Evolutionary conservation across 345 rosid genomes (phyloP).

Genomic region (Lepidium didymum): DNA sequence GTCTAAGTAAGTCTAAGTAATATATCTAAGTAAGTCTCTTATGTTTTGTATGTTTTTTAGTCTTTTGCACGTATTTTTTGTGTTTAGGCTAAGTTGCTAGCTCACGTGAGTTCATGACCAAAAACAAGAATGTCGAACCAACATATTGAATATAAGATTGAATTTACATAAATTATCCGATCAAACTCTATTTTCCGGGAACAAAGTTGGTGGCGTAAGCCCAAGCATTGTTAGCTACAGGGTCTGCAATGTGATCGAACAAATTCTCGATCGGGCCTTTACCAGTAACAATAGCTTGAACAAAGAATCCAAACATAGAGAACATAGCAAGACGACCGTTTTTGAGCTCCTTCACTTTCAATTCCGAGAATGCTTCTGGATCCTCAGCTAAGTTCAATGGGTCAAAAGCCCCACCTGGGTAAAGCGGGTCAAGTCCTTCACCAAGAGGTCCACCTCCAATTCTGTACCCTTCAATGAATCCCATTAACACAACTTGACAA

Average conservation of each 20-base stretch:
- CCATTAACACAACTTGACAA: conserved; percentile 39
- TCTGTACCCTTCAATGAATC: conserved; percentile 43
- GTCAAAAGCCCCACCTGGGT: conserved; percentile 49
- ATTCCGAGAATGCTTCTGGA: conserved; percentile 41
- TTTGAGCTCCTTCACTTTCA: conserved; percentile 43
- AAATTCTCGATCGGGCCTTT: conserved; percentile 43
- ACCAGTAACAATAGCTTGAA: conserved; percentile 45
- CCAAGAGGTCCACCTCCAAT: conserved; percentile 48
- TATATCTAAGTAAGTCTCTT: neutral
- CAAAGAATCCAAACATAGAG: conserved; percentile 49
- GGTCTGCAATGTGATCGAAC: conserved; percentile 37
- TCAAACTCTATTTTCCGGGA: conserved; percentile 35
- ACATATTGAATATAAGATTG: neutral
- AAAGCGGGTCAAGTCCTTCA: conserved; percentile 42
- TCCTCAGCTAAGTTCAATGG: conserved; percentile 46
- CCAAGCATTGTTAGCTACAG: conserved; percentile 48
- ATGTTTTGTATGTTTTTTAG: neutral
- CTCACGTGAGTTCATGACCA: neutral
- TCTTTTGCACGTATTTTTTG: neutral
- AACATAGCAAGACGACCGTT: conserved; percentile 43
- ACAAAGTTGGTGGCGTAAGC: conserved; percentile 44
- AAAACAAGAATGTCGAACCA: neutral
- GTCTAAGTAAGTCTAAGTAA: too few relatives aligned
- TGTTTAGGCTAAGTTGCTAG: neutral
- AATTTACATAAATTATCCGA: neutral